Evolutionary conservation across 345 rosid genomes (phyloP), one percentile per base, ranked within the genome.

Genomic region (Xanthoceras sorbifolium): DNA sequence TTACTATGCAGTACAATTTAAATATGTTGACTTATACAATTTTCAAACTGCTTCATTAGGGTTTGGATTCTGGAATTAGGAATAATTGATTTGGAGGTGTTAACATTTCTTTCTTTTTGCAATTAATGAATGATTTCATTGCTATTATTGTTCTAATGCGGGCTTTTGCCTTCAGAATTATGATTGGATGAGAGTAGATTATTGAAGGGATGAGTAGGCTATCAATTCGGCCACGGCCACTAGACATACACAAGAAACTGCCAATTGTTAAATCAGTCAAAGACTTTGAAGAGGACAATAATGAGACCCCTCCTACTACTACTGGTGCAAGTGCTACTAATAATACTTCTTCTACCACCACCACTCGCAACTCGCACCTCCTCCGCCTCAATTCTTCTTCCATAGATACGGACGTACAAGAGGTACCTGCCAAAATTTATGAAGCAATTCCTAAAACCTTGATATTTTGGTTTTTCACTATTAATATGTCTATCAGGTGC

Each of bases 191-290:
- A 54, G 74, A 20, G 44, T 18, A 12, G 59, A 14, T 55, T n/a
- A 34, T 55, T 6, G 74, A 73, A 64, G 72, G 60, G 75, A 78
- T 96, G 99, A 94, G 98, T 83, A 90, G 99, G 87, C 89, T 94
- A 6, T 96, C 99, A 34, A 87, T 96, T 76, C 81, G 99, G 78
- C 99, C 99, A 25, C 90, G 99, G 28, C 99, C 99, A 20, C 82
- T 96, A 18, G 99, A 96, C 84, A 92, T 96, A 40, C 97, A 94
- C 86, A 96, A 92, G 84, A 96, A 94, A 90, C 92, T 96, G 55
- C 99, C 99, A 8, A 94, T 96, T 73, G 82, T 96, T 1, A 96
- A 96, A 81, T 94, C 98, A 23, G 84, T 86, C 4, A 94, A 92
- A 85, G 98, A 93, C 73, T 92, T 93, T 71, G 99, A 96, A 82